A percentile compares a stretch with the other conserved stretches of the same genome.
These are phyloP conservation scores for Trametes pubescens DNA, from an alignment of 1,284 basidiomycete species.

Conservation along the genomic window DNA sequence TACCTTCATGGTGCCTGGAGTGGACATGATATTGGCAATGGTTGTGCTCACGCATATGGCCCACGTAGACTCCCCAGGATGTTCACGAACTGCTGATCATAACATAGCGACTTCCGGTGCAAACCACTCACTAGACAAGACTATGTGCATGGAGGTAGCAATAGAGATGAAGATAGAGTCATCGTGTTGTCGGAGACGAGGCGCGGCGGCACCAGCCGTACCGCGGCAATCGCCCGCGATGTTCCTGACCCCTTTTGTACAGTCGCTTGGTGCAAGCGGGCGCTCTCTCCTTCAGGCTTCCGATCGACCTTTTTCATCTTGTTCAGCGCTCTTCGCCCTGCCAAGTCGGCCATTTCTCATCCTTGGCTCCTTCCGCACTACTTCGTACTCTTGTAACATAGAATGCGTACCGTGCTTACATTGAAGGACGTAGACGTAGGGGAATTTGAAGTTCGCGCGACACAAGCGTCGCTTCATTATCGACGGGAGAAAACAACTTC, in stretches of 20 bases:
- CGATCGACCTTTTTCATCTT: conserved; percentile 7
- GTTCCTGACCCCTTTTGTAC: neutral
- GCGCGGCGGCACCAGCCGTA: too few relatives aligned
- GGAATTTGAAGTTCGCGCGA: neutral
- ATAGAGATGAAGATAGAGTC: too few relatives aligned
- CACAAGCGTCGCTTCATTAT: neutral
- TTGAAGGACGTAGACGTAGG: neutral
- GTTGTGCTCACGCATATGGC: too few relatives aligned
- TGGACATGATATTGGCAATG: too few relatives aligned
- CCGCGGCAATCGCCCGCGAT: neutral
- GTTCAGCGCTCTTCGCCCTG: conserved; percentile 7
- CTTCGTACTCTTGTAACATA: neutral
- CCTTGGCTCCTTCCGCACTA: neutral
- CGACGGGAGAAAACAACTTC: conserved; percentile 12
- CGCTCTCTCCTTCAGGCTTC: neutral
- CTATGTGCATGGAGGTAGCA: too few relatives aligned
- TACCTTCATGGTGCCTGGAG: too few relatives aligned
- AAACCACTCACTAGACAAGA: too few relatives aligned
- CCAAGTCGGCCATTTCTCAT: conserved; percentile 6
- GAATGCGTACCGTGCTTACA: neutral
- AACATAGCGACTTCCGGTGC: too few relatives aligned
- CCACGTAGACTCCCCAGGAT: too few relatives aligned
- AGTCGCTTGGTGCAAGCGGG: neutral
- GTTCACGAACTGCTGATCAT: too few relatives aligned
- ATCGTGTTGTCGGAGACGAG: too few relatives aligned